phyloP scores from a whole-genome alignment of 805 yeast species.

The Myxozyma sirexii region DNA sequence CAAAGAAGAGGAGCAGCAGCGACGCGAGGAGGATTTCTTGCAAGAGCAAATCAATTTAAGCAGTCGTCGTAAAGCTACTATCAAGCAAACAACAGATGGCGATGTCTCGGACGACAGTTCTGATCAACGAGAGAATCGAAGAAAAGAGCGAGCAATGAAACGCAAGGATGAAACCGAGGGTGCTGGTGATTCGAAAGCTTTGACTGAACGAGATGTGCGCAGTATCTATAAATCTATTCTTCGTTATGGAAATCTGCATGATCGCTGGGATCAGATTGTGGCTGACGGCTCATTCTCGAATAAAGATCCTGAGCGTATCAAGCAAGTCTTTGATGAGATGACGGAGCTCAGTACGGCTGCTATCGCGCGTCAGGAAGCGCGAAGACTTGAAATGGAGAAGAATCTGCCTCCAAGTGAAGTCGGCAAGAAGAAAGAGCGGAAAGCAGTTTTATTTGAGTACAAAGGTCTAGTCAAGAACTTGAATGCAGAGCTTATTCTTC shows the following conservation, averaged over 20 bases:
- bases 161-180: slow-evolving; percentile 40
- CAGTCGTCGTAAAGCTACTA: slow-evolving; percentile 66
- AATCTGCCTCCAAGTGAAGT: slow-evolving; percentile 39
- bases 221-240: slow-evolving; percentile 81
- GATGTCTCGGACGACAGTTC: slow-evolving; percentile 48
- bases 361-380: slow-evolving; percentile 65
- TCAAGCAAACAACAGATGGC: slow-evolving; percentile 41
- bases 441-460: slow-evolving; percentile 86
- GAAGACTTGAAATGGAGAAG: slow-evolving; percentile 48
- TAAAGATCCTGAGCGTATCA: slow-evolving; percentile 76
- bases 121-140: slow-evolving; percentile 44
- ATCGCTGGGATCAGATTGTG: slow-evolving; percentile 79
- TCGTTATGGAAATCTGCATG: slow-evolving; percentile 72
- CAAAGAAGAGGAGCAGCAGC: slow-evolving; percentile 87
- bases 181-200: slow-evolving; percentile 51
- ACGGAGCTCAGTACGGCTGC: slow-evolving; percentile 61
- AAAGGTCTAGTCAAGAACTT: slow-evolving; percentile 76
- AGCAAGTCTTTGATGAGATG: slow-evolving; percentile 75
- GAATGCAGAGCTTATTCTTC: slow-evolving; percentile 84
- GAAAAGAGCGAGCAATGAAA: slow-evolving; percentile 47
- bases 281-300: slow-evolving; percentile 88
- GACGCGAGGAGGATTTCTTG: slow-evolving; percentile 81
- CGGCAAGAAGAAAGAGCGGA: slow-evolving; percentile 74
- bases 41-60: slow-evolving; percentile 89
- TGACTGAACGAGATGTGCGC: slow-evolving; percentile 85